Evolutionary conservation across 305 asterid genomes (phyloP), one percentile per base, ranked within the genome.

Genomic region (Solanum hybrid): DNA sequence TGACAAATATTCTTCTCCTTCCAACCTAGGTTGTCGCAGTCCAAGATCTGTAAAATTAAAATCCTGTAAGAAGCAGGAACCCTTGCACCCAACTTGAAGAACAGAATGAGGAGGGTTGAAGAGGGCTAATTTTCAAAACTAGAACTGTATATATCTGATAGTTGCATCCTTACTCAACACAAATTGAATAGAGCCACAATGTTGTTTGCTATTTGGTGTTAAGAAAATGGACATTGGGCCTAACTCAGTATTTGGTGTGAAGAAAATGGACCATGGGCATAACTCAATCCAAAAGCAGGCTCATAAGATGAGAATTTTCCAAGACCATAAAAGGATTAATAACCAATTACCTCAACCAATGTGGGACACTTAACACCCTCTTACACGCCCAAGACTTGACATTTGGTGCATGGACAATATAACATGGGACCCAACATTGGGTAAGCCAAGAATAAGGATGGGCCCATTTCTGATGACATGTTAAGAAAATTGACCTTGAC

Each of bases 1-100:
- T 13, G 96, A 91, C 88, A 98, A 91, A 92, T 98, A 98, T 89
- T 98, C 99, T 91, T 97, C 99, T 89, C 99, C 99, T 92, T 98
- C 99, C 91, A 98, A 91, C 93, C 99, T 95, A 87, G 95, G 98
- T 90, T 96, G 94, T 90, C 99, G 95, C 85, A 96, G 90, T 92
- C 99, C 99, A 93, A 98, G 95, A 97, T 98, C 99, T 98, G 96
- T 86, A 89, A 92, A 94, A 90, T 93, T 88, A 93, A 89, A 89
- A 77, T 88, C 91, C 86, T 35, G 91, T 91, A 86, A 92, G 79
- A 87, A 51, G 42, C 29, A 56, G n/a, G 8, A 56, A 51, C 19
- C 86, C 66, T 13, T 24, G 86, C 64, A 26, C 86, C n/a, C 86
- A 80, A 80, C 66, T 80, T 80, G 24, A 3, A 38, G 69, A 80